Conservation (phyloP, 768 basidiomycete genomes). For the Amanita pseudoporphyria region DNA sequence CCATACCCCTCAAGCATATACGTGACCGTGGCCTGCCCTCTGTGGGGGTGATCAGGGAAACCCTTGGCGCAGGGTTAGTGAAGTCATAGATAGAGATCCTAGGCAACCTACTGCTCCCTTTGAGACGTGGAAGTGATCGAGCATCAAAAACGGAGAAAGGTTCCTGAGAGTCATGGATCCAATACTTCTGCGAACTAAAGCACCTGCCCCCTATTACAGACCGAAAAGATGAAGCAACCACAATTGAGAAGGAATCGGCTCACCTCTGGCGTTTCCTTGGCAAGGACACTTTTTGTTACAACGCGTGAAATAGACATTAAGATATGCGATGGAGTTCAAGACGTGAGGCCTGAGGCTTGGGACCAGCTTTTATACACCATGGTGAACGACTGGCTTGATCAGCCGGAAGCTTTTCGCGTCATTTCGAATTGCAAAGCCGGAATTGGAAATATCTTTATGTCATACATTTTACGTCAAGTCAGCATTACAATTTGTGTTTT, state of each 20-base stretch:
- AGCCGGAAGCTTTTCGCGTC: background rate
- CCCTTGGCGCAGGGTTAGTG: conserved; percentile 34
- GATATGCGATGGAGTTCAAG: conserved; percentile 15
- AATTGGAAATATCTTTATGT: background rate
- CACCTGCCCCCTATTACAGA: conserved; percentile 66
- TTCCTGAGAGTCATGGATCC: conserved; percentile 68
- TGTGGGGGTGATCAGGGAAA: conserved; percentile 90
- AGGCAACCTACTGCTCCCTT: conserved; percentile 50
- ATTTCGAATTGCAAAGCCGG: background rate
- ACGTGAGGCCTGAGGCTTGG: background rate
- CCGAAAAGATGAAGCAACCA: background rate
- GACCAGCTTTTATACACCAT: background rate
- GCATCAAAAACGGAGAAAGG: conserved; percentile 85
- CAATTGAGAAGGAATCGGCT: background rate
- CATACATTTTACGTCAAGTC: background rate
- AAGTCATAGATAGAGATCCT: background rate
- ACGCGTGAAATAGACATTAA: conserved; percentile 45
- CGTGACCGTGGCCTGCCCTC: conserved; percentile 82
- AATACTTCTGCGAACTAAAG: conserved; percentile 78
- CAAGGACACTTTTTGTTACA: conserved; percentile 70
- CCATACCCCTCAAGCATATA: conserved; percentile 79
- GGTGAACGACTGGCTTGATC: conserved; percentile 1
- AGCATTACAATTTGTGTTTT: too few relatives aligned
- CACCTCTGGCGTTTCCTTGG: conserved; percentile 68
- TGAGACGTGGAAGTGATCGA: conserved; percentile 70